A percentile compares a stretch with the other conserved stretches of the same genome.
phyloP scores from a whole-genome alignment of 2,329 filamentous ascomycete genomes.

The Diplodia seriata region DNA sequence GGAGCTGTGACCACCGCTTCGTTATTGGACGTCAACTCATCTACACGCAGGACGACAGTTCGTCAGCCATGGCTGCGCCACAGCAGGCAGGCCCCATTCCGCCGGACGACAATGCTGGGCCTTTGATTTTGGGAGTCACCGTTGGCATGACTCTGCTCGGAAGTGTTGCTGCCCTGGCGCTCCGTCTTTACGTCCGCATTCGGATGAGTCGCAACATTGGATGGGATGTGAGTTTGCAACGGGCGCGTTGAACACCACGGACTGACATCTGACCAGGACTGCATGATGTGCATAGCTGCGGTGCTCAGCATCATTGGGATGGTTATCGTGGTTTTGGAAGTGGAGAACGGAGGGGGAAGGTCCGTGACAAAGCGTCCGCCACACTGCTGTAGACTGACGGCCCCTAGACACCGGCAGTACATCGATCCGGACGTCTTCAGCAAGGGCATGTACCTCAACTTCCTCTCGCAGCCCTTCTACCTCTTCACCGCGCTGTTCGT shows the following conservation, averaged over 20 bases:
- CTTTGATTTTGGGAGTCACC: constrained; percentile 52
- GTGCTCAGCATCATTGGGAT: constrained; percentile 37
- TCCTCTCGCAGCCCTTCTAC: constrained; percentile 57
- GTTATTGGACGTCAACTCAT: background rate
- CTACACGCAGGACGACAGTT: background rate
- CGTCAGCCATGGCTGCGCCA: background rate
- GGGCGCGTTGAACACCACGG: background rate
- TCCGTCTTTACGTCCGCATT: constrained; percentile 57
- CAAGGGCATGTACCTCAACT: constrained; percentile 55
- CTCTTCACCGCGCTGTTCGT: constrained; percentile 55
- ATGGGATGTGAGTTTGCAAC: constrained; percentile 51
- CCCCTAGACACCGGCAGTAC: constrained; percentile 54
- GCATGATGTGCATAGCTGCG: constrained; percentile 53
- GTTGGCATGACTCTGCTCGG: constrained; percentile 51
- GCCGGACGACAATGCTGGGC: constrained; percentile 48
- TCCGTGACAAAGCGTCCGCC: constrained; percentile 53
- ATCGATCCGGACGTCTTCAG: constrained; percentile 46
- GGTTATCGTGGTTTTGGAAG: constrained; percentile 22
- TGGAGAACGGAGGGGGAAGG: constrained; percentile 39
- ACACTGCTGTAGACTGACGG: constrained; percentile 53
- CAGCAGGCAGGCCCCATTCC: constrained; percentile 33
- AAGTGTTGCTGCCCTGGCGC: constrained; percentile 46
- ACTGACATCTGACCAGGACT: constrained; percentile 44
- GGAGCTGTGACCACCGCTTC: background rate
- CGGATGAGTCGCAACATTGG: constrained; percentile 59